Base-by-base conservation (phyloP, 805 yeast species). In the Ogataea thermomethanolica region DNA sequence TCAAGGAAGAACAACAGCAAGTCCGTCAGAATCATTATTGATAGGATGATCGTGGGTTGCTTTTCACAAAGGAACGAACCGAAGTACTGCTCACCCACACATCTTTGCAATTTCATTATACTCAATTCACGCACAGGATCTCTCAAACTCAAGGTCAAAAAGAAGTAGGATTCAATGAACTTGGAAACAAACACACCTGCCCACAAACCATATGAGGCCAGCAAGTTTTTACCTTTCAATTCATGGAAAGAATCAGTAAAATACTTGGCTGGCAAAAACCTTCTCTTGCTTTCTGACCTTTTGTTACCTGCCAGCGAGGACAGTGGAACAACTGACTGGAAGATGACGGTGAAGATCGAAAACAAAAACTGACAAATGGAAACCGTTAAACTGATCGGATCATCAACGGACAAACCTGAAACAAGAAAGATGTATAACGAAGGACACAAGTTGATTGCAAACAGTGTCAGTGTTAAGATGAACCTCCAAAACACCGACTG, bases 101-200 rank as follows among this genome's bases (percentile, higher is more conserved):
- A 86, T 44, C 72, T 64, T 8, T 67, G 63, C 49, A 79, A 61
- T 31, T 65, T 67, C 69, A 85, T 71, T 2, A 71, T 62, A 22
- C 79, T 73, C 34, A 86, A 65, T 46, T 83, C 91, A 39, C 90
- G 65, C 3, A 85, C 68, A 0, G 95, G 89, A 48, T 82, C 93
- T 42, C 79, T 71, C 41, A 85, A 62, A 3, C 93, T 81, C 35
- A 84, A 63, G 0, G 90, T 81, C 47, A 86, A 64, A 51, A 84
- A 86, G 59, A 83, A 84, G 58, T 86, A 86, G 0, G 95, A 85
- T 57, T 86, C 95, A 15, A 77, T 56, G 48, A 81, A 78, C 55
- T 86, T 86, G 3, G 85, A 79, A 7, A 70, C 48, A 49, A 84
- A 84, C 0, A 86, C 82, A 1, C 77, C 72, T 14, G 74, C 28